These are phyloP conservation scores for Leishmania major DNA, from an alignment of 208 protist genomes.

Conservation along the genomic window DNA sequence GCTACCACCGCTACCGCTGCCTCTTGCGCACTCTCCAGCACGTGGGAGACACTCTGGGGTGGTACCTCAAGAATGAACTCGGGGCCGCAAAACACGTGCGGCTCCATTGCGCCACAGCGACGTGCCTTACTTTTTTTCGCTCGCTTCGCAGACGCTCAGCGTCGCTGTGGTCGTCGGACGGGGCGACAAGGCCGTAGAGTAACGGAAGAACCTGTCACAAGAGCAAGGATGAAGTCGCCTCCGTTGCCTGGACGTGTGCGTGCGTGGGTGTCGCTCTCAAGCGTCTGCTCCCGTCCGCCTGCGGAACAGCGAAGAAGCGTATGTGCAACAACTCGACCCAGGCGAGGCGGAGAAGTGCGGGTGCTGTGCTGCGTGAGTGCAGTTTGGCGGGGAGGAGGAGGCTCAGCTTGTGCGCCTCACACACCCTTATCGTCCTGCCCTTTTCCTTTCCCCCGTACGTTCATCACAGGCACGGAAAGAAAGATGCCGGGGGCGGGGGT, in stretches of 20 bases:
- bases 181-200: background rate
- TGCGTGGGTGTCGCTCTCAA: background rate
- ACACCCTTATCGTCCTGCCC: no score
- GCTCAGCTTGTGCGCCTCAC: no score
- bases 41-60: constrained; percentile 62
- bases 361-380: background rate
- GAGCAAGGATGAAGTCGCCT: background rate
- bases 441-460: no score
- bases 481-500: background rate
- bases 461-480: no score
- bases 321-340: background rate
- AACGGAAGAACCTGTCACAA: background rate
- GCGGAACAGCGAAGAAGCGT: background rate
- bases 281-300: background rate
- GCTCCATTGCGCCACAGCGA: constrained; percentile 60
- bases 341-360: background rate
- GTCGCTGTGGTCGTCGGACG: background rate
- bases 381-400: background rate
- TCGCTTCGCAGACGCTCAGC: background rate
- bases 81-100: constrained; percentile 98
- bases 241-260: background rate
- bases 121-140: background rate
- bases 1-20: constrained; percentile 57
- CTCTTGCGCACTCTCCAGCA: constrained; percentile 95
- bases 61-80: constrained; percentile 97